A percentile compares a stretch with the other conserved stretches of the same genome.
Evolutionary conservation across 2,329 filamentous ascomycete genomes (phyloP).

Genomic region (Beauveria australis): DNA sequence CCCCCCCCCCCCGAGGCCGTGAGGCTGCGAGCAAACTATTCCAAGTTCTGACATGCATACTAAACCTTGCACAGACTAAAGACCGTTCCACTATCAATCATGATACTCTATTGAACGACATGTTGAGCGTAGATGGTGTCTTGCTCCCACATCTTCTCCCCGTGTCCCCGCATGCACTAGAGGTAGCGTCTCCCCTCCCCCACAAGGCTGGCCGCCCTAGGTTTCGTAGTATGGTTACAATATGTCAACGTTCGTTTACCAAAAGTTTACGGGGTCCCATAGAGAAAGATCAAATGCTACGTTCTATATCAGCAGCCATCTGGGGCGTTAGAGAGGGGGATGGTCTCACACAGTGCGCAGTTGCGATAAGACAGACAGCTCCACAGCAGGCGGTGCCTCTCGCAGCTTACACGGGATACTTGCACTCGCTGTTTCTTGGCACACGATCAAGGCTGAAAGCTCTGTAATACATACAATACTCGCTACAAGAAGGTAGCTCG

Average conservation of each 20-base stretch:
- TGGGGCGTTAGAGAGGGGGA: neutral
- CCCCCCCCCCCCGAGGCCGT: no score
- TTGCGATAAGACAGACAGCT: neutral
- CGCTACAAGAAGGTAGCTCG: no score
- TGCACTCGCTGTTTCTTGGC: no score
- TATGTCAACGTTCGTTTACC: neutral
- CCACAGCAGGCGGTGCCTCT: neutral
- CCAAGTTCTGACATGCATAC: neutral
- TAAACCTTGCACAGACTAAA: neutral
- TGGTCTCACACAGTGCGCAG: neutral
- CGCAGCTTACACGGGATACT: no score
- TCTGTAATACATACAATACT: neutral
- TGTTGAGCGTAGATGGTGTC: no score
- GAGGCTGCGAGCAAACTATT: neutral
- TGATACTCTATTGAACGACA: neutral
- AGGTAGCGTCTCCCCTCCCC: neutral
- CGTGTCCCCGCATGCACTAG: neutral
- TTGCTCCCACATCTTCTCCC: neutral
- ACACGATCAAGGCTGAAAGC: neutral
- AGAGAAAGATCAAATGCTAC: neutral
- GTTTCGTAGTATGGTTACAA: neutral
- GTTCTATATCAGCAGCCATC: neutral
- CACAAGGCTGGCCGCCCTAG: neutral
- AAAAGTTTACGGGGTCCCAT: neutral
- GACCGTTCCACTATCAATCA: neutral